Base-by-base conservation (phyloP, 805 yeast species). In the Cyberlindnera euphorbiiphila region DNA sequence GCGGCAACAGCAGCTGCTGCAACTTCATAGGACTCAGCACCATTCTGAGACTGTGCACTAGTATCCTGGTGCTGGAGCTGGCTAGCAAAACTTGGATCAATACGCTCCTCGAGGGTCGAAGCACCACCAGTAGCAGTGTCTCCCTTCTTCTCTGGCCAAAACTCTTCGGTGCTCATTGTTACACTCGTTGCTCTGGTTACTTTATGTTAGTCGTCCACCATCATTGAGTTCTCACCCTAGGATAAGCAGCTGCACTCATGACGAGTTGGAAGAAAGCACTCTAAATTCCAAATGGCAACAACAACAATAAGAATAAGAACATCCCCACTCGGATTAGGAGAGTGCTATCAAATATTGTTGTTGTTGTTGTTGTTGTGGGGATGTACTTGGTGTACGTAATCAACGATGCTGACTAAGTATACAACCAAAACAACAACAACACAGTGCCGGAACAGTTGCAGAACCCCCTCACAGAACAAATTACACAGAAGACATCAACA, bases 1-100 rank as follows among this genome's bases (percentile, higher is more conserved):
- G 43, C 59, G 2, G 57, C 59, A 29, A 62, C 68, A 14, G 65
- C 65, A 11, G 64, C 69, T 5, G 65, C 67, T 2, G 59, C 60
- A 21, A 61, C 68, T 19, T 60, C 61, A 22, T 53, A 54, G 4
- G 45, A 17, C 29, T 49, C 57, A 12, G 43, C 27, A 8, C 34
- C 34, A 7, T 34, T 32, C 25, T 46, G 52, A 9, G 48, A 12
- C n/a, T 36, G 34, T 8, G 37, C 43, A 17, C 42, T 46, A 17
- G 25, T 15, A 13, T 17, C 12, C 18, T 31, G 26, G 15, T 31
- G 34, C 21, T 31, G 34, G 6, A 15, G 34, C 20, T 36, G 38
- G 34, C 51, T 46, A 21, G 52, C 49, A 34, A 58, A 58, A 25
- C 51, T 46, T 25, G 62, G 62, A 28, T 58, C 62, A 27, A 58